phyloP scores from a whole-genome alignment of 495 filamentous ascomycete species.

The Talaromyces ruber region DNA sequence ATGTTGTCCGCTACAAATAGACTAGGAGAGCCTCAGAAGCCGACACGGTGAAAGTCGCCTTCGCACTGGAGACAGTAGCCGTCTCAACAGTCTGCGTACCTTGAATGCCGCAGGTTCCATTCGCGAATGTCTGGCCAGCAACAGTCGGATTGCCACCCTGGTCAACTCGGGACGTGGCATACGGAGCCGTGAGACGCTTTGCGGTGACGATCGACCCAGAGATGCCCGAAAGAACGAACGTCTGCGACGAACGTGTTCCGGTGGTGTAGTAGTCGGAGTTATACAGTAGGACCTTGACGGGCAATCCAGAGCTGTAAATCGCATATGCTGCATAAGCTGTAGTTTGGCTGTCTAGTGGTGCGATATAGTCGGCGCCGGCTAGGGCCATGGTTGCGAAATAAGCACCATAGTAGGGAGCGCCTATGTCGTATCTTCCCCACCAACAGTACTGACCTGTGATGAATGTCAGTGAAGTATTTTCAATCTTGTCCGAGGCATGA shows the following conservation, averaged over 20 bases:
- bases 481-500: background rate
- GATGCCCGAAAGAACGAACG: slow-evolving; percentile 38
- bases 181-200: slow-evolving; percentile 46
- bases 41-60: background rate
- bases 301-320: slow-evolving; percentile 33
- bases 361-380: slow-evolving; percentile 40
- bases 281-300: slow-evolving; percentile 39
- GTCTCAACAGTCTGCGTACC: slow-evolving; percentile 39
- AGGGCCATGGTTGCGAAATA: slow-evolving; percentile 45
- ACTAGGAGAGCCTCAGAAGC: slow-evolving; percentile 49
- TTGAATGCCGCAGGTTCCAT: slow-evolving; percentile 40
- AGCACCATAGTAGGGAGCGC: slow-evolving; percentile 50
- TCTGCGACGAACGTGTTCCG: slow-evolving; percentile 35
- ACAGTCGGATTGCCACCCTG: slow-evolving; percentile 35
- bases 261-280: slow-evolving; percentile 50
- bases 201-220: slow-evolving; percentile 26
- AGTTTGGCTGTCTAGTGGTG: slow-evolving; percentile 40
- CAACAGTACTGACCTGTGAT: slow-evolving; percentile 46
- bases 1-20: slow-evolving; percentile 25
- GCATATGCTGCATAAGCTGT: slow-evolving; percentile 45
- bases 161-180: slow-evolving; percentile 40
- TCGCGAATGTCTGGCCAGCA: slow-evolving; percentile 44
- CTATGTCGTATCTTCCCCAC: slow-evolving; percentile 48
- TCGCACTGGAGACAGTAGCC: slow-evolving; percentile 11
- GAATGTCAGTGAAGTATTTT: background rate